Evolutionary conservation across 2,329 filamentous ascomycete species (phyloP), one percentile per base, ranked within the genome.

Genomic region (Geosmithia flava): DNA sequence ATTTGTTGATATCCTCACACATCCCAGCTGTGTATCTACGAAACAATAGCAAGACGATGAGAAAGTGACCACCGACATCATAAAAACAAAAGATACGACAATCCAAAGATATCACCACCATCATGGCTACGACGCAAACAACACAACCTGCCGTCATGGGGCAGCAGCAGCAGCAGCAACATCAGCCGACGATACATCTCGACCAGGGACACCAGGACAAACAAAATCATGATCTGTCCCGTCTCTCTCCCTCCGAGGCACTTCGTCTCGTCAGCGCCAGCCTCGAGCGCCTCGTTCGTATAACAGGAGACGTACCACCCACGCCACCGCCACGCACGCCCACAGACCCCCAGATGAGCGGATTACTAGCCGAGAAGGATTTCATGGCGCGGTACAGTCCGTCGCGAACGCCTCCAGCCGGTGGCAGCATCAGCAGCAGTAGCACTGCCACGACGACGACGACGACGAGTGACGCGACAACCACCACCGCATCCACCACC

Each of bases 251-350:
- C 3, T 72, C 83, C 47, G 81, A 81, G 2, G 90, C 90, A 5
- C 75, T 97, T 58, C 85, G 83, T 58, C 70, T 95, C 53, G 75
- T 97, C n/a, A 82, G 82, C 54, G 74, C 79, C 40, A 79, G 79
- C 50, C 70, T 89, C 51, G 84, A 89, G 56, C 74, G 79, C 3
- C 72, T 93, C 47, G 83, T 88, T 27, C 75, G 76, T 53, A 71
- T 83, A 50, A 87, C 84, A 2, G 85, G 86, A 59, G 87, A 95
- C 58, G 72, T 93, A 13, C 87, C 86, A 20, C 85, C 84, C 16
- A 93, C 83, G n/a, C 86, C 84, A 48, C 83, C 85, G 5, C 75
- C 82, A 2, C 74, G 74, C 47, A 74, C 73, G 20, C 78, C 78
- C 0, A 74, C 74, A 2, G 75, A 81, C n/a, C 81, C 83, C 20